Conservation (phyloP, 331 rosid species). For the Quercus lobata region DNA sequence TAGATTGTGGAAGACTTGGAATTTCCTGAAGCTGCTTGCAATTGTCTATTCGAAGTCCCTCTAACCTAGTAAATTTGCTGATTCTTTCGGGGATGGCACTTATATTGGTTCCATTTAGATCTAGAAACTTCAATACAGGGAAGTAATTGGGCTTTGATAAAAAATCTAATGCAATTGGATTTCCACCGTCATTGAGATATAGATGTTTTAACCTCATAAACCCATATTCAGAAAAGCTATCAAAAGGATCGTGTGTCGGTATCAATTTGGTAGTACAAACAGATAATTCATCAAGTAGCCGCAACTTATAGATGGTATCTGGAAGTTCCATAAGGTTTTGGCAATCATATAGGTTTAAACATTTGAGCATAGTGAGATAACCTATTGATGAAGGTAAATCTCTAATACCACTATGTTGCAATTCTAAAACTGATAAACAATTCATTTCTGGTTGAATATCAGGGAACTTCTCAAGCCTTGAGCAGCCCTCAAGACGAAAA, state of each 20-base stretch:
- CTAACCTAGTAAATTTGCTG: slow-evolving; percentile 15
- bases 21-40: slow-evolving; percentile 23
- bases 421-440: too few species aligned
- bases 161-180: slow-evolving; percentile 9
- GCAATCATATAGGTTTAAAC: slow-evolving; percentile 16
- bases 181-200: neutral
- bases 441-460: too few species aligned
- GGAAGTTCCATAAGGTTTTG: slow-evolving; percentile 17
- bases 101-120: slow-evolving; percentile 22
- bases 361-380: neutral
- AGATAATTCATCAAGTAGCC: slow-evolving; percentile 17
- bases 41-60: slow-evolving; percentile 17
- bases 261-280: slow-evolving; percentile 11
- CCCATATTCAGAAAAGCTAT: slow-evolving; percentile 13
- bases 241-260: slow-evolving; percentile 11
- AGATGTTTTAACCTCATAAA: too few species aligned
- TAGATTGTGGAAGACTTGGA: slow-evolving; percentile 19
- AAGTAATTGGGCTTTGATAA: neutral
- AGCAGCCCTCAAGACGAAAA: slow-evolving; percentile 20
- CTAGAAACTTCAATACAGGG: neutral
- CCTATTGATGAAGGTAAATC: too few species aligned
- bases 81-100: slow-evolving; percentile 21
- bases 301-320: slow-evolving; percentile 7
- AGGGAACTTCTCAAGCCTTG: slow-evolving; percentile 23
- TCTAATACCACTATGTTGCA: too few species aligned